Conservation (phyloP, 305 asterid species). For the Fraxinus velutina region DNA sequence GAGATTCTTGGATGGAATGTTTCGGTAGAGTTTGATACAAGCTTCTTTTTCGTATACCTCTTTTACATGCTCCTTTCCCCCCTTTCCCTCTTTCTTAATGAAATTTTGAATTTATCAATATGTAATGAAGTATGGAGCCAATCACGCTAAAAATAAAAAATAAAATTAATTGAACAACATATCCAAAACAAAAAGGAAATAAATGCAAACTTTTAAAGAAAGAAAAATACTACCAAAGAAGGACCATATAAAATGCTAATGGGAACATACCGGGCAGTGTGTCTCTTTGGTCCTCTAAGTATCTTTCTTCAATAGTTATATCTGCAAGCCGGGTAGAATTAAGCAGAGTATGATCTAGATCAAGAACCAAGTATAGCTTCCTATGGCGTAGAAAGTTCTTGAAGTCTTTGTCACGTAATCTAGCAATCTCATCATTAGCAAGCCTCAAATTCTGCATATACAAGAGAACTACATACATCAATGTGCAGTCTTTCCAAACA, state of each 20-base stretch:
- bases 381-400: conserved; percentile 51
- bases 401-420: conserved; percentile 72
- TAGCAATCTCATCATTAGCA: conserved; percentile 60
- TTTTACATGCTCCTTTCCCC: neutral
- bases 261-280: conserved; percentile 58
- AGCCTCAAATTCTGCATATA: conserved; percentile 74
- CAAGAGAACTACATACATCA: conserved; percentile 19
- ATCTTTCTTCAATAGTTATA: conserved; percentile 56
- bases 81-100: neutral
- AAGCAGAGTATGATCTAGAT: conserved; percentile 88
- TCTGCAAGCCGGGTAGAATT: conserved; percentile 67
- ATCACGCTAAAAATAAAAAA: neutral
- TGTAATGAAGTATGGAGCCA: neutral
- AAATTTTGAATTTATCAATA: neutral
- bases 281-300: conserved; percentile 47
- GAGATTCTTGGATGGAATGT: neutral
- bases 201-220: conserved; percentile 4
- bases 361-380: conserved; percentile 81
- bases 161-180: conserved; percentile 10
- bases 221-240: conserved; percentile 3
- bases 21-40: neutral
- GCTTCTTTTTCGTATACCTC: neutral
- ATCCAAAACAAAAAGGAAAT: conserved; percentile 1
- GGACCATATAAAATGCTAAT: conserved; percentile 9
- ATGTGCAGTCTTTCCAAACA: neutral